Conservation (phyloP, 805 yeast species). For the Lachancea quebecensis region DNA sequence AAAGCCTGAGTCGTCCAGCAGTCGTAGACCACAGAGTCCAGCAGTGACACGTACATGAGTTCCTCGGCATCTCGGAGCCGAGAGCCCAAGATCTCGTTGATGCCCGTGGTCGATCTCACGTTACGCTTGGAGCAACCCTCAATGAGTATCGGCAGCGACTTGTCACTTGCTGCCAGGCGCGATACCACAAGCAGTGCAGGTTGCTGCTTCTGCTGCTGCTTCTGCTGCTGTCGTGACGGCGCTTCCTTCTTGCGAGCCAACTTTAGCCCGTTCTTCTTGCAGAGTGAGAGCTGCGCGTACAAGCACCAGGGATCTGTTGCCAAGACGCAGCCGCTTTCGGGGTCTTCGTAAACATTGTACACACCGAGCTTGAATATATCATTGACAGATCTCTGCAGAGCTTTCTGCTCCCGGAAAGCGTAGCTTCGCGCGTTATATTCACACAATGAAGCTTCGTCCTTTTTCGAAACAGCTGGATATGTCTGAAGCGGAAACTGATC, state of each 20-base stretch:
- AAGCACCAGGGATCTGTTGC: constrained; percentile 59
- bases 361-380: constrained; percentile 47
- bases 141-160: constrained; percentile 48
- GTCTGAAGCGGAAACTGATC: constrained; percentile 45
- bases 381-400: constrained; percentile 8
- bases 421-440: constrained; percentile 22
- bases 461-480: constrained; percentile 34
- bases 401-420: constrained; percentile 14
- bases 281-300: constrained; percentile 39
- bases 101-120: constrained; percentile 33
- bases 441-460: constrained; percentile 23
- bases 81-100: constrained; percentile 33
- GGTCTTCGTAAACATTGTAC: constrained; percentile 37
- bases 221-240: not conserved
- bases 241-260: constrained; percentile 33
- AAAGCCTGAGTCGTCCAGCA: constrained; percentile 38
- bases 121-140: constrained; percentile 39
- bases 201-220: constrained; percentile 17
- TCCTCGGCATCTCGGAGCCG: constrained; percentile 31
- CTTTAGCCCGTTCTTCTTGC: constrained; percentile 37
- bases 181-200: constrained; percentile 39
- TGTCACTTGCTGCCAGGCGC: constrained; percentile 42
- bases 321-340: constrained; percentile 23
- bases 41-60: constrained; percentile 33
- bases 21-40: constrained; percentile 46